Evolutionary conservation across 768 basidiomycete genomes (phyloP), one percentile per base, ranked within the genome.

Genomic region (Obba rivulosa): DNA sequence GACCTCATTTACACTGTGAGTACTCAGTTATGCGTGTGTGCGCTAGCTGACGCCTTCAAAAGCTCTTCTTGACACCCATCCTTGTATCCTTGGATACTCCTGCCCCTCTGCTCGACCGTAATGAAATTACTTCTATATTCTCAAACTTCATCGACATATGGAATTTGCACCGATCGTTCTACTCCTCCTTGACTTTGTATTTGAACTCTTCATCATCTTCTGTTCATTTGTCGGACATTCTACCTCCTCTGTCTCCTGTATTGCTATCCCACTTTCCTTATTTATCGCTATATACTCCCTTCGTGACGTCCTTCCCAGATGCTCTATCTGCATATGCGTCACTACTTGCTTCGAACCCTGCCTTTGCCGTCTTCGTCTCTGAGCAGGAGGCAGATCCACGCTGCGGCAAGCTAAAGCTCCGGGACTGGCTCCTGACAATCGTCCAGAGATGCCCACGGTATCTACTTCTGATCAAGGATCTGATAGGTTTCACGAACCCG

Each of bases 101-200:
- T 3, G 71, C 78, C 21, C 83, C 87, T 2, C 65, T 92, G n/a
- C 73, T 92, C 43, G 73, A 81, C 50, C 79, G 87, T 48, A 65
- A 77, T 2, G 76, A 81, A 39, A 75, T 92, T 49, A 86, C 83
- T 1, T 74, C 81, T 11, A 71, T 92, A 31, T 93, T 93, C 65
- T 86, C 85, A 53, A 92, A 92, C 64, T 91, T 92, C 54, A 83
- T 91, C 60, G 90, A 92, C 65, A 92, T 93, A 28, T 91, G 86
- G 90, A 92, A 90, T 58, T 74, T 90, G 37, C 88, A 91, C 66
- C 85, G 78, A 44, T 78, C 85, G 2, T 85, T 91, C 66, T 80
- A 81, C 49, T 69, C 76, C 5, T 76, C 82, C 2, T 72, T 91
- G 23, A 72, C 78, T 8, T 64, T 67, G 36, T 69, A 78, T 42